Conservation (phyloP, 2,329 filamentous ascomycete genomes). For the Alternaria brassicicola region DNA sequence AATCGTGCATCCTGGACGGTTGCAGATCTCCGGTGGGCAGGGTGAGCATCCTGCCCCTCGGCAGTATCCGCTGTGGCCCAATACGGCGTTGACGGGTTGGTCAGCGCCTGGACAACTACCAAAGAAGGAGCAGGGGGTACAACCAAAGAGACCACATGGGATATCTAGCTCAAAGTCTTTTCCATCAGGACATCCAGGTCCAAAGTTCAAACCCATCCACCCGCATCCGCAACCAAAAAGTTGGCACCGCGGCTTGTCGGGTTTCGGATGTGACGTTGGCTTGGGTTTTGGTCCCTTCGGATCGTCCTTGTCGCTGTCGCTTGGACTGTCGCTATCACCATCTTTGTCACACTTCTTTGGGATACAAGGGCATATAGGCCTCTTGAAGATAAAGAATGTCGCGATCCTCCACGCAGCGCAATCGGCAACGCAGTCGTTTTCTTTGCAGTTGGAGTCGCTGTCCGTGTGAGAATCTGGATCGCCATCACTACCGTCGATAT, state of each 20-base stretch:
- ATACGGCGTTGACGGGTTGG: constrained; percentile 2
- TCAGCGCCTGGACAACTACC: constrained; percentile 23
- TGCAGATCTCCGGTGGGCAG: constrained; percentile 29
- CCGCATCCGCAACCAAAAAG: constrained; percentile 33
- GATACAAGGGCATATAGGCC: constrained; percentile 19
- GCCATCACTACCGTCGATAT: not conserved
- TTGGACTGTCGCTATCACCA: constrained; percentile 11
- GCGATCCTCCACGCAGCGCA: constrained; percentile 7
- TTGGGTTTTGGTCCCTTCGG: constrained; percentile 1
- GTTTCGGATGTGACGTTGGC: constrained; percentile 8
- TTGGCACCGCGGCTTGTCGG: constrained; percentile 14
- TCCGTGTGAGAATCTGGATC: constrained; percentile 14
- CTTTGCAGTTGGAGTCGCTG: constrained; percentile 12
- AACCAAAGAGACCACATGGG: constrained; percentile 28
- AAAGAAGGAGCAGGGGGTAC: constrained; percentile 20
- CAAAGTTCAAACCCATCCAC: constrained; percentile 30
- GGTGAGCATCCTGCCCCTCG: constrained; percentile 18
- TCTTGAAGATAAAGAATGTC: constrained; percentile 14
- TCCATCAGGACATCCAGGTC: constrained; percentile 19
- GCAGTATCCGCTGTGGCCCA: constrained; percentile 30
- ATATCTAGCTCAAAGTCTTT: constrained; percentile 1
- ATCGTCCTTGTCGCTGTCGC: constrained; percentile 14
- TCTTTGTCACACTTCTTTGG: constrained; percentile 15
- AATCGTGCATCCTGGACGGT: constrained; percentile 15
- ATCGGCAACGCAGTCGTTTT: constrained; percentile 17